Base-by-base conservation (phyloP, 305 asterid genomes). In the Fraxinus albicans region DNA sequence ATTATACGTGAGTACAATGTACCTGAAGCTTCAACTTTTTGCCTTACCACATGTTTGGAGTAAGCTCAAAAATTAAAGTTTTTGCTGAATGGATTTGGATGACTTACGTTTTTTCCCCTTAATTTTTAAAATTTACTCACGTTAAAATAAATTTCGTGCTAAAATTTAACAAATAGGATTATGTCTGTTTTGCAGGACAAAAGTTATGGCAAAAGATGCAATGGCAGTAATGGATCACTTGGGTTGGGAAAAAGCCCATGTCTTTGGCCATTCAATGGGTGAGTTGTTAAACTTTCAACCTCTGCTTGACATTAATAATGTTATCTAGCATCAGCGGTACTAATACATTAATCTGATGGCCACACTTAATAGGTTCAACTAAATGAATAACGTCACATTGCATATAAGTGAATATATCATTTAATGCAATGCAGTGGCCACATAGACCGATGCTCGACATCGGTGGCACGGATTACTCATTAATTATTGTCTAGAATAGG, bases 191-290 rank as follows among this genome's bases (percentile, higher is more conserved):
- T 35, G 79, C 97, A 96, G 99, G 82, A 96, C 98, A 42, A 88
- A 67, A 36, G 87, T 88, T n/a, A 95, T 96, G 99, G 99, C 99
- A 29, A 93, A 90, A 85, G 99, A 96, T 89, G 98, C 98, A 73
- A 81, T 96, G 84, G 98, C 98, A 86, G 23, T 96, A 44, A 93
- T 95, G 98, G 97, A 96, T 92, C 97, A 95, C 83, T 86, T 96
- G 90, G 97, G 97, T 42, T 96, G 98, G 99, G 67, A 82, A 85
- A 95, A 90, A 81, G 99, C 97, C 25, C 98, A 96, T 84, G 90
- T 96, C 9, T 92, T 96, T 85, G 98, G 99, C 35, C 99, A 96
- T 89, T 96, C 99, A 9, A 95, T 96, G 99, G 99, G 99, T 96
- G 88, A 89, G 97, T 83, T 8, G 21, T 82, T 67, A 69, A 84